Evolutionary conservation across 2,329 filamentous ascomycete species (phyloP).

Genomic region (Paraconiothyrium sp.): DNA sequence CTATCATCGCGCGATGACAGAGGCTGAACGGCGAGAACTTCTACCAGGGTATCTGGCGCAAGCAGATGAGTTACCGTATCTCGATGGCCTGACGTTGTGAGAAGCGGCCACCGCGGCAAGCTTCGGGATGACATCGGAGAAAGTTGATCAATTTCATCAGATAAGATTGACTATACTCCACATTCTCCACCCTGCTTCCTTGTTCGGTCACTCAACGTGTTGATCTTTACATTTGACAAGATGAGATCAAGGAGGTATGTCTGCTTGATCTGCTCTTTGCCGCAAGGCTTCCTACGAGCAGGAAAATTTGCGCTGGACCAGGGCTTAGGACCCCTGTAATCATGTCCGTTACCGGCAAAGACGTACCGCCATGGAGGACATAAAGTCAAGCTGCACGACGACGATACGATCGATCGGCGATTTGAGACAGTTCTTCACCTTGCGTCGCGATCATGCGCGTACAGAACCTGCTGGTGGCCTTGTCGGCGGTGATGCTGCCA

Average conservation of each 20-base stretch:
- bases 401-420: not conserved
- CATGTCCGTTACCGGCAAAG: not conserved
- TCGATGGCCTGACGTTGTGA: not conserved
- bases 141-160: not conserved
- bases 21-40: not conserved
- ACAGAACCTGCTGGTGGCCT: not conserved
- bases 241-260: not conserved
- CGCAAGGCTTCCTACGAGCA: not conserved
- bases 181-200: not conserved
- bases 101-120: not conserved
- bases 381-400: not conserved
- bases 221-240: conserved; percentile 1
- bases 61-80: not conserved
- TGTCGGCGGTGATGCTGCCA: not conserved
- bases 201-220: not conserved
- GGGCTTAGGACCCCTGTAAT: not conserved
- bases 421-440: not conserved
- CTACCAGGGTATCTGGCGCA: not conserved
- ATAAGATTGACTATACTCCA: conserved; percentile 1
- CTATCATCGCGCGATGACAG: not conserved
- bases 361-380: not conserved
- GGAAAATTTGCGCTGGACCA: conserved; percentile 1
- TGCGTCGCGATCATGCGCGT: conserved; percentile 1
- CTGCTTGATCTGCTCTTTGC: not conserved
- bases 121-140: not conserved